Evolutionary conservation across 2,329 filamentous ascomycete genomes (phyloP).

Genomic region (Aspergillus eucalypticola): DNA sequence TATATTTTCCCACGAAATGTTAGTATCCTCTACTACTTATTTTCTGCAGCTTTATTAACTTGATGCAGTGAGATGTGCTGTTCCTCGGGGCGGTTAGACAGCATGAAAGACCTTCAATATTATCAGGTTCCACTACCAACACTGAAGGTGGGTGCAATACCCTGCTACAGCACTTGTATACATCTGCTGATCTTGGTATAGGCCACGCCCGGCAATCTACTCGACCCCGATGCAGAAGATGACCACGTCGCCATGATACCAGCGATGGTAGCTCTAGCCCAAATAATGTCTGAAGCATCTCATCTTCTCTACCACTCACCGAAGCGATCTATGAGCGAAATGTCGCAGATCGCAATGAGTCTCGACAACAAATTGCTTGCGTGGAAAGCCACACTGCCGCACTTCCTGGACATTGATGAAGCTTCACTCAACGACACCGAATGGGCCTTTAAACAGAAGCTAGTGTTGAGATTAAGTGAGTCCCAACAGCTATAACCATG

Average conservation of each 20-base stretch:
- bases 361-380: constrained; percentile 21
- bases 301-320: constrained; percentile 29
- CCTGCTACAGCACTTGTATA: too few relatives aligned
- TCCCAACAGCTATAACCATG: not conserved
- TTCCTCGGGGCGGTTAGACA: constrained; percentile 31
- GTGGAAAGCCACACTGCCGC: constrained; percentile 26
- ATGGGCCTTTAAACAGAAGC: constrained; percentile 34
- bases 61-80: constrained; percentile 32
- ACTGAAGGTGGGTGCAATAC: constrained; percentile 14
- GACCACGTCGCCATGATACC: constrained; percentile 28
- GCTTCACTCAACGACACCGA: constrained; percentile 30
- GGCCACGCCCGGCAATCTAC: not conserved
- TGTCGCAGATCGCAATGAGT: constrained; percentile 23
- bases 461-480: constrained; percentile 30
- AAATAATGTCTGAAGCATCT: constrained; percentile 31
- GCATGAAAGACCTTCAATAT: constrained; percentile 30
- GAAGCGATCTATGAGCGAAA: constrained; percentile 21
- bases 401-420: constrained; percentile 23
- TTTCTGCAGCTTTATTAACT: not conserved
- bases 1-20: constrained; percentile 27
- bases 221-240: constrained; percentile 24
- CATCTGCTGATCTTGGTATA: not conserved
- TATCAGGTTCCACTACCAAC: constrained; percentile 27
- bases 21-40: not conserved
- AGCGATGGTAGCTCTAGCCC: constrained; percentile 28